These are phyloP conservation scores for Papiliotrema nemorosa DNA, from an alignment of 1,284 basidiomycete genomes.

Conservation along the genomic window DNA sequence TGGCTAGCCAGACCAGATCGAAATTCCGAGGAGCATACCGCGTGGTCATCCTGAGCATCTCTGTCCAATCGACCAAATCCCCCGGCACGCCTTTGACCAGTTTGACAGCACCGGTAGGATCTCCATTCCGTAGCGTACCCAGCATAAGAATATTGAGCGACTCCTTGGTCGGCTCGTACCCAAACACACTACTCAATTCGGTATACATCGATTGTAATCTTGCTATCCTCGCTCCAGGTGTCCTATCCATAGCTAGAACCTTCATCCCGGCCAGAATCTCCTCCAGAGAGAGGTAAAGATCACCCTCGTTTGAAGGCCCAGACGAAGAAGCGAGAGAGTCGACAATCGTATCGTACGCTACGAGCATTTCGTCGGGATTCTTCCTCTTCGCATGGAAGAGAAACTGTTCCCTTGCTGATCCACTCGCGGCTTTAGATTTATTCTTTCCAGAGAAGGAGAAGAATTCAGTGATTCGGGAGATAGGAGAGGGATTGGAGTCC, in stretches of 20 bases:
- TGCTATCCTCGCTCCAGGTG: not conserved
- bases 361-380: not conserved
- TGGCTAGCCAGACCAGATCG: not conserved
- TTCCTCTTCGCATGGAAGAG: too few species aligned
- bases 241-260: not conserved
- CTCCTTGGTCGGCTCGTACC: not conserved
- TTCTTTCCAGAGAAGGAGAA: not conserved
- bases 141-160: not conserved
- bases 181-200: not conserved
- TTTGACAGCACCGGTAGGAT: not conserved
- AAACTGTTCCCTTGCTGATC: not conserved
- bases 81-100: not conserved
- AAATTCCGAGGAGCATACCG: not conserved
- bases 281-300: not conserved
- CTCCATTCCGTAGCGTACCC: not conserved
- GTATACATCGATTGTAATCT: not conserved
- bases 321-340: not conserved
- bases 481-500: not conserved
- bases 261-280: not conserved
- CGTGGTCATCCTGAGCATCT: not conserved
- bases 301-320: too few species aligned
- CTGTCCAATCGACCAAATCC: constrained; percentile 1
- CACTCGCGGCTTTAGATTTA: not conserved
- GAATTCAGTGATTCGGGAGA: not conserved
- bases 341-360: not conserved